These are phyloP conservation scores for Phaseolus coccineus DNA, from an alignment of 331 rosid species.

Conservation along the genomic window DNA sequence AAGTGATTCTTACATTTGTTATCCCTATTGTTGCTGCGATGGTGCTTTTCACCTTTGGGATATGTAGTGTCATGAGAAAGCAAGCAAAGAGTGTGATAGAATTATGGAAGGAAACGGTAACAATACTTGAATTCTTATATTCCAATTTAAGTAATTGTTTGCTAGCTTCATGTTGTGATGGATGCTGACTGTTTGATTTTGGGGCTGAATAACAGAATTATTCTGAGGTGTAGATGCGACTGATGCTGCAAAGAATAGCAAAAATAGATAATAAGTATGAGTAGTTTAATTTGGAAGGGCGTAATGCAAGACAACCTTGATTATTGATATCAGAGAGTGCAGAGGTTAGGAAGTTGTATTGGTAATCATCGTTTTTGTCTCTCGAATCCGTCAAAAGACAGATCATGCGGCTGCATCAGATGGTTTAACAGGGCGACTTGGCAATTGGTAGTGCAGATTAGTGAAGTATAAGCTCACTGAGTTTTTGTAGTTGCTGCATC, in stretches of 20 bases:
- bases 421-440: background rate
- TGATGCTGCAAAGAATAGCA: background rate
- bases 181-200: slow-evolving; percentile 5
- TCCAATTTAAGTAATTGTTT: background rate
- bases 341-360: background rate
- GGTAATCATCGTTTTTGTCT: background rate
- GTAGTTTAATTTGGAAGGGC: background rate
- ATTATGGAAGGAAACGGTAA: slow-evolving; percentile 38
- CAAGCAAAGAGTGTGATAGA: slow-evolving; percentile 37
- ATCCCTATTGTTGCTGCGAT: slow-evolving; percentile 50
- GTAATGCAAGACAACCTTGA: background rate
- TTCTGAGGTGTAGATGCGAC: slow-evolving; percentile 27
- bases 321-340: too few relatives aligned
- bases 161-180: background rate
- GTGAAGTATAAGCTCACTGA: too few relatives aligned
- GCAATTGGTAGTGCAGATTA: background rate
- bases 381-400: too few relatives aligned
- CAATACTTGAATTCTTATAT: background rate
- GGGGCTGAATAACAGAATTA: slow-evolving; percentile 32
- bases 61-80: slow-evolving; percentile 44
- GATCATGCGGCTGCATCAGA: background rate
- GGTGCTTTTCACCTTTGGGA: slow-evolving; percentile 49
- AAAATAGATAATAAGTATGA: background rate
- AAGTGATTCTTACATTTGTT: slow-evolving; percentile 41
- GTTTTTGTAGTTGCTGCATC: too few relatives aligned